Evolutionary conservation across 2,329 filamentous ascomycete species (phyloP), one percentile per base, ranked within the genome.

Genomic region (Aspergillus puulaauensis): DNA sequence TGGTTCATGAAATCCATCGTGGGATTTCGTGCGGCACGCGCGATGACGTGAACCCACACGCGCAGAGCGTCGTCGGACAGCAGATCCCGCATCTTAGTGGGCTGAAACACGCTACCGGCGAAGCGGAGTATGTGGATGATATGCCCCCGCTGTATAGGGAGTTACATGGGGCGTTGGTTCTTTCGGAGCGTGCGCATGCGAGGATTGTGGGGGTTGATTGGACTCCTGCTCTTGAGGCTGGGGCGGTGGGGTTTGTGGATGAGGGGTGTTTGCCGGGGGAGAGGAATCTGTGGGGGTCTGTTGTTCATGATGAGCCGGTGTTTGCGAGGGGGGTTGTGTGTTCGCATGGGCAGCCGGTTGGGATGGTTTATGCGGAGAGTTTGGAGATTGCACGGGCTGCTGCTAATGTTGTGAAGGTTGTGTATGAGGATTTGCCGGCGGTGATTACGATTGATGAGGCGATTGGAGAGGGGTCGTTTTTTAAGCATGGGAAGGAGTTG

Each of bases 91-190:
- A 98, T 69, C 84, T 97, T 37, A 91, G 93, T 1, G 95, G 95
- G 0, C 75, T 99, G 73, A 96, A 97, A 78, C 95, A 99, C 75
- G 90, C 88, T 8, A 96, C 91, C 0, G 95, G 95, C 54, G 91
- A 96, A 75, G 95, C 95, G 2, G 91, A 96, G 67, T 99, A 99
- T 66, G 96, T 92, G 0, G 95, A 98, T 68, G 95, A 99, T 66
- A 96, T 97, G 8, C 93, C 93, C 1, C 80, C 87, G 0, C 81
- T 93, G 65, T 89, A 88, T 72, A 96, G 96, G 64, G 93, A 98
- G 74, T 82, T 98, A 1, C 91, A 93, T 64, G 95, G 90, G 3
- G 93, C 89, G 67, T 81, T 97, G 59, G 90, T 98, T 0, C 80
- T 98, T 24, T 97, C 93, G 0, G 90, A 89, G 1, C 96, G 91